phyloP scores from a whole-genome alignment of 2,329 filamentous ascomycete species.

The Stachybotrys elegans region DNA sequence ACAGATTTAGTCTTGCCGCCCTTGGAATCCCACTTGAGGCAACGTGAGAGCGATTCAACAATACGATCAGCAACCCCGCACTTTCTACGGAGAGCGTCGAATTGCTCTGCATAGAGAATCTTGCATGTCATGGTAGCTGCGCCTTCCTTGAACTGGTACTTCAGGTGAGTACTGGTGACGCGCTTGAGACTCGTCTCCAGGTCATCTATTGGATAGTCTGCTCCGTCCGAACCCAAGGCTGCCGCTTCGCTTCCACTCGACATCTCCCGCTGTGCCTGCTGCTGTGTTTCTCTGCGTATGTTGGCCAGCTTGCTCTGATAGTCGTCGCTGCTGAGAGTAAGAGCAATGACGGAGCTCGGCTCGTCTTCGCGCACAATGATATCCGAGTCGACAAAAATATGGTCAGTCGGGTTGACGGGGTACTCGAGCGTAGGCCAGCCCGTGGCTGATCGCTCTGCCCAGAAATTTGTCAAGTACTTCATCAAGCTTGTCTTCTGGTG shows the following conservation, averaged over 20 bases:
- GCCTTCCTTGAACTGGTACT: constrained; percentile 92
- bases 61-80: constrained; percentile 92
- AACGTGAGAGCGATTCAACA: constrained; percentile 89
- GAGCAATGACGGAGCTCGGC: constrained; percentile 90
- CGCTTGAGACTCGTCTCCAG: constrained; percentile 82
- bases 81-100: constrained; percentile 88
- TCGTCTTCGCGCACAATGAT: constrained; percentile 97
- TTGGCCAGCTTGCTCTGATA: constrained; percentile 75
- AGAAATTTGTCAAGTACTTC: constrained; percentile 95
- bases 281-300: constrained; percentile 51
- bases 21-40: constrained; percentile 96
- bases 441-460: constrained; percentile 94
- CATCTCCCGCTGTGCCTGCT: constrained; percentile 31
- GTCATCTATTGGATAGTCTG: constrained; percentile 48
- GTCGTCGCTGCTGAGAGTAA: constrained; percentile 82
- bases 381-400: constrained; percentile 95
- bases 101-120: constrained; percentile 97
- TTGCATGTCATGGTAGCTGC: constrained; percentile 96
- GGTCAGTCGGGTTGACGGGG: constrained; percentile 79
- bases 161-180: constrained; percentile 84
- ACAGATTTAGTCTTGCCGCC: constrained; percentile 97
- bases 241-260: constrained; percentile 21
- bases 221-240: constrained; percentile 27
- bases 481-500: constrained; percentile 91
- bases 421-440: constrained; percentile 93